phyloP scores from a whole-genome alignment of 2,329 filamentous ascomycete species.

The Claviceps sp. region DNA sequence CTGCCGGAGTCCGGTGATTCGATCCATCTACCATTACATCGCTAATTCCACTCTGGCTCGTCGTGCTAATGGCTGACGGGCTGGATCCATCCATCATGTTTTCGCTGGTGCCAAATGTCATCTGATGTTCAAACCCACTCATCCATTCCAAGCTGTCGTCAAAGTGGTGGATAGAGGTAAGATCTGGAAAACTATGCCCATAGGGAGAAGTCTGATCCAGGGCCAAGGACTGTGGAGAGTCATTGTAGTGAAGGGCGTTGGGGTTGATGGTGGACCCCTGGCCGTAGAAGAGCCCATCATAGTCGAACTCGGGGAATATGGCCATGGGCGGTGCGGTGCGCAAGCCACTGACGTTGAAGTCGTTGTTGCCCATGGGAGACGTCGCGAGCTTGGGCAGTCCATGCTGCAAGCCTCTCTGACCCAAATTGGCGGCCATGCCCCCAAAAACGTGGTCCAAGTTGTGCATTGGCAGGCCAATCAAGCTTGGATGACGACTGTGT shows the following conservation, averaged over 20 bases:
- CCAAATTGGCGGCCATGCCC: slow-evolving; percentile 57
- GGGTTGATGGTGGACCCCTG: slow-evolving; percentile 55
- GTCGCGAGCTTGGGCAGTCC: slow-evolving; percentile 77
- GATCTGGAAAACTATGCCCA: slow-evolving; percentile 41
- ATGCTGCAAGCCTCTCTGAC: slow-evolving; percentile 52
- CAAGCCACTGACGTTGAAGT: slow-evolving; percentile 48
- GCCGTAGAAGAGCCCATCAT: slow-evolving; percentile 49
- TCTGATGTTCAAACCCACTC: slow-evolving; percentile 64
- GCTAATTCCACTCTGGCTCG: slow-evolving; percentile 81
- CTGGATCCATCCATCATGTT: slow-evolving; percentile 85
- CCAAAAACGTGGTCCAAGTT: slow-evolving; percentile 51
- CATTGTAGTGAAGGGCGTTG: slow-evolving; percentile 69
- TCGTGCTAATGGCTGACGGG: slow-evolving; percentile 88
- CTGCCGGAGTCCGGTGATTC: slow-evolving; percentile 44
- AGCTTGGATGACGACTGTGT: slow-evolving; percentile 62
- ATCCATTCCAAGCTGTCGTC: slow-evolving; percentile 78
- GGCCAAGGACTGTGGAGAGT: slow-evolving; percentile 55
- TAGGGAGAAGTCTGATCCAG: slow-evolving; percentile 51
- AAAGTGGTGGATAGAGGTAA: slow-evolving; percentile 43
- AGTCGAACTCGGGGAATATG: slow-evolving; percentile 43
- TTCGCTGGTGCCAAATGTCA: slow-evolving; percentile 60
- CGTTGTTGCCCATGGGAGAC: slow-evolving; percentile 49
- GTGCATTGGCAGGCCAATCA: slow-evolving; percentile 52
- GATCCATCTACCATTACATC: slow-evolving; percentile 83
- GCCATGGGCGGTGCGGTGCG: slow-evolving; percentile 62